Evolutionary conservation across 2,329 filamentous ascomycete species (phyloP), one percentile per base, ranked within the genome.

Genomic region (Colletotrichum chlorophyti): DNA sequence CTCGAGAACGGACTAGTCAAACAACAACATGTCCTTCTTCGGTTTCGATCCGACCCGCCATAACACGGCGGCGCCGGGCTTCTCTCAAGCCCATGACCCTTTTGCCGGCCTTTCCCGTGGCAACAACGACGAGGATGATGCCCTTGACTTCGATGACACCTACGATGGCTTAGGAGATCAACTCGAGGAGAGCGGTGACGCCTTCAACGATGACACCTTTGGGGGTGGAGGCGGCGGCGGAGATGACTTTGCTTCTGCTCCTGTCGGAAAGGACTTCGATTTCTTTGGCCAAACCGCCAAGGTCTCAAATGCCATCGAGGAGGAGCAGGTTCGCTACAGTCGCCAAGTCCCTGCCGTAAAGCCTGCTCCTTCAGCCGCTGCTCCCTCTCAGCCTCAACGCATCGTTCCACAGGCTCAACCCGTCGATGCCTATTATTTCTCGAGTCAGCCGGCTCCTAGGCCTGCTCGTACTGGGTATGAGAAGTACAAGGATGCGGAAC

Each of bases 131-230:
- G 74, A 75, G 48, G 80, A 81, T 65, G 84, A 83, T 61, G 79
- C 77, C 21, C 71, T 82, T 68, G 91, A 98, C 68, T 99, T 98
- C 66, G 95, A 99, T 68, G 93, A 99, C 71, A 98, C 94, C 32
- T 98, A 98, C 72, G 95, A 99, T 74, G 94, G 94, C 15, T 81
- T 99, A 35, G 95, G 93, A 54, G 91, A 97, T 70, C 87, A 91
- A 73, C 87, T 99, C 31, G 89, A 97, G 68, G 94, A 99, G 72
- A 89, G 91, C 17, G 91, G 94, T 69, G 95, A 99, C 79, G 92
- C 85, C 47, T 92, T 97, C 82, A 99, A 99, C 74, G 92, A 98
- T 68, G 95, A 98, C 71, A 99, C 95, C 2, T 99, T 99, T 71
- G 91, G 78, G 35, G 74, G 71, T 11, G 70, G 78, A 37, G 74